phyloP scores from a whole-genome alignment of 176 grass and related monocot genomes.

The Avena eriantha region DNA sequence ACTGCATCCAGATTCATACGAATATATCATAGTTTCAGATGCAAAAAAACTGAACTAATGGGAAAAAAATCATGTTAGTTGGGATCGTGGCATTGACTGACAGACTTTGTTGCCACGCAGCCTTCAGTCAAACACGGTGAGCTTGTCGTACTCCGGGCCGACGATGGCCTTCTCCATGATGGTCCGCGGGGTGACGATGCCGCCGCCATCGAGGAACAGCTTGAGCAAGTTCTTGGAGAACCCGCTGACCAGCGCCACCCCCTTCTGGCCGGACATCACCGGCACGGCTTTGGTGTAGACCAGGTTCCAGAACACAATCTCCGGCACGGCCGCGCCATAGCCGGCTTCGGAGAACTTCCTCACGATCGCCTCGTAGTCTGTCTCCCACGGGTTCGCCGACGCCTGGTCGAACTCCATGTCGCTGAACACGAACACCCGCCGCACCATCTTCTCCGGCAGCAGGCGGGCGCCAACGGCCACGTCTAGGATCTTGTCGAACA shows the following conservation, averaged over 20 bases:
- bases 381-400: constrained; percentile 51
- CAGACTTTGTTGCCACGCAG: neutral
- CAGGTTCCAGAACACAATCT: constrained; percentile 13
- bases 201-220: constrained; percentile 23
- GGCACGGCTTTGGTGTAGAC: neutral
- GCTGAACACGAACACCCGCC: constrained; percentile 65
- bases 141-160: constrained; percentile 2
- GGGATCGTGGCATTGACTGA: neutral
- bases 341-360: constrained; percentile 47
- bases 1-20: neutral
- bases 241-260: constrained; percentile 1
- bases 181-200: constrained; percentile 6
- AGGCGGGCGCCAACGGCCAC: constrained; percentile 41
- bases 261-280: constrained; percentile 11
- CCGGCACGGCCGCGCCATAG: neutral
- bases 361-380: constrained; percentile 64
- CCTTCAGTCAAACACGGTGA: neutral
- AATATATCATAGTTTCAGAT: neutral
- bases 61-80: neutral
- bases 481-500: constrained; percentile 65
- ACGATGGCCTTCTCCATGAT: constrained; percentile 23
- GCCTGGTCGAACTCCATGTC: constrained; percentile 72
- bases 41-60: neutral
- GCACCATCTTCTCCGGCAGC: constrained; percentile 52
- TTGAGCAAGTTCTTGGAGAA: constrained; percentile 28